phyloP scores from a whole-genome alignment of 345 rosid genomes.

The Rhodomyrtus tomentosa region DNA sequence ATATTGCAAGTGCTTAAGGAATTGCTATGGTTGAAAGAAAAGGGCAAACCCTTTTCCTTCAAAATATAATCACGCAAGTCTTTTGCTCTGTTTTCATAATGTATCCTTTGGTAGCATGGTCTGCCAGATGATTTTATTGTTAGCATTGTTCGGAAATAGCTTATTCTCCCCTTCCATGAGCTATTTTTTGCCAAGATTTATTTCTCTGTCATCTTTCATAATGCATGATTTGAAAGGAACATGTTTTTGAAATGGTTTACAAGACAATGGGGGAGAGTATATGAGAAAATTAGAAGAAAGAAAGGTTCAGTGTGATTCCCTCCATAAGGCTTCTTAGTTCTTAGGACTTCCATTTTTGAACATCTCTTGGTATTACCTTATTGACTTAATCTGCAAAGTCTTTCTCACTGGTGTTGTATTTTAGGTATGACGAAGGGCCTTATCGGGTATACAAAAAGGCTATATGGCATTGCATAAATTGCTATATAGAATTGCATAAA shows the following conservation, averaged over 20 bases:
- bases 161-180: neutral
- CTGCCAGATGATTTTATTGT: neutral
- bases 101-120: neutral
- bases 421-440: neutral
- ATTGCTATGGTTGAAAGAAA: neutral
- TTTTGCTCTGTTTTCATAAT: neutral
- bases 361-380: neutral
- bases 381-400: neutral
- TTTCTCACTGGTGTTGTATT: neutral
- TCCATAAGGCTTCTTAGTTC: neutral
- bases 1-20: neutral
- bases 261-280: neutral
- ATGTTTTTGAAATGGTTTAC: neutral
- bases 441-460: neutral
- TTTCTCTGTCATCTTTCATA: neutral
- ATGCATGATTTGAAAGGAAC: neutral
- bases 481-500: neutral
- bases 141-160: neutral
- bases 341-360: neutral
- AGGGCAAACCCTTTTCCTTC: neutral
- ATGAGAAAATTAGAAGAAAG: neutral
- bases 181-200: neutral
- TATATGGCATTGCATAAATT: neutral
- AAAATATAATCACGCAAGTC: neutral
- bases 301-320: neutral